A percentile compares a stretch with the other conserved stretches of the same genome.
These are phyloP conservation scores for Aspergillus sp. DNA, from an alignment of 2,329 filamentous ascomycete genomes.

Conservation along the genomic window DNA sequence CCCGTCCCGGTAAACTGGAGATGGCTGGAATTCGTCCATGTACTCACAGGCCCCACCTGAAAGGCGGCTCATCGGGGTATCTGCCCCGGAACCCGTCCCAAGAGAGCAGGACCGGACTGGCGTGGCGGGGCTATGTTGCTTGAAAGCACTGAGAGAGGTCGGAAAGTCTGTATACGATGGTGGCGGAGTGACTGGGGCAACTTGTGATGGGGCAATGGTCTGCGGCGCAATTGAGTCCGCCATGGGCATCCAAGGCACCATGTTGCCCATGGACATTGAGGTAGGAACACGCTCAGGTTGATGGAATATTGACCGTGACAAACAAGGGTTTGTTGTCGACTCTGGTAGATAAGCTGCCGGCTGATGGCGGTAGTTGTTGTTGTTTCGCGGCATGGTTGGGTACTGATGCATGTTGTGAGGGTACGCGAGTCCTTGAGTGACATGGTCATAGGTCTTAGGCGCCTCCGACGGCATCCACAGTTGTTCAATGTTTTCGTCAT, in stretches of 20 bases:
- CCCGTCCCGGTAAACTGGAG: slow-evolving; percentile 33
- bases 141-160: slow-evolving; percentile 32
- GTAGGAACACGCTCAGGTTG: slow-evolving; percentile 35
- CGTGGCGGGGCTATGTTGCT: slow-evolving; percentile 38
- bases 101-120: slow-evolving; percentile 37
- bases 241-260: slow-evolving; percentile 36
- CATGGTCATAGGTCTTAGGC: slow-evolving; percentile 37
- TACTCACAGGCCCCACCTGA: slow-evolving; percentile 36
- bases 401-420: slow-evolving; percentile 37
- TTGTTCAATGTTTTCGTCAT: slow-evolving; percentile 39
- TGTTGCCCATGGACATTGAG: slow-evolving; percentile 39
- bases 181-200: slow-evolving; percentile 36
- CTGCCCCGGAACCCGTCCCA: slow-evolving; percentile 34
- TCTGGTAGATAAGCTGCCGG: slow-evolving; percentile 36
- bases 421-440: slow-evolving; percentile 28
- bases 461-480: slow-evolving; percentile 39
- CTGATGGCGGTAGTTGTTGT: slow-evolving; percentile 31
- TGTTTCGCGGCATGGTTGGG: slow-evolving; percentile 33
- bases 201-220: slow-evolving; percentile 39
- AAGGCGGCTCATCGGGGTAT: slow-evolving; percentile 36
- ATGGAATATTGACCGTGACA: slow-evolving; percentile 40
- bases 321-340: slow-evolving; percentile 38
- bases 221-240: slow-evolving; percentile 35
- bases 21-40: slow-evolving; percentile 35
- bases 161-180: slow-evolving; percentile 40